Conservation (phyloP, 129 eudicot species). For the Pittosporum tobira region DNA sequence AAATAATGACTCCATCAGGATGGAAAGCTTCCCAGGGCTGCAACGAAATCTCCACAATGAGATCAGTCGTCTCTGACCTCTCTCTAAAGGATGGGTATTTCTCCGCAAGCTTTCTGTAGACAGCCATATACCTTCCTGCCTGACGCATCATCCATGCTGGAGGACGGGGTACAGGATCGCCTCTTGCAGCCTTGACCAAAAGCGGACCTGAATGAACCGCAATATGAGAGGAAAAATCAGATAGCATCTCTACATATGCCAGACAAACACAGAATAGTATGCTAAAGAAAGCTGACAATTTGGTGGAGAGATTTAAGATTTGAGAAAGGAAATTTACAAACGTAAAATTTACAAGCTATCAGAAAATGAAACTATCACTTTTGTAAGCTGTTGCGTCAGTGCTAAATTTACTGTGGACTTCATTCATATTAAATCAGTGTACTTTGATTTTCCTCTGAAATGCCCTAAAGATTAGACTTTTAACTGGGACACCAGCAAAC, state of each 20-base stretch:
- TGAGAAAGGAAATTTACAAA: background rate
- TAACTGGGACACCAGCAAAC: too few relatives aligned
- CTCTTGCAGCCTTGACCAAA: slow-evolving; percentile 87
- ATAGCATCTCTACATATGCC: background rate
- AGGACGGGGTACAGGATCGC: slow-evolving; percentile 74
- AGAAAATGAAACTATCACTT: too few relatives aligned
- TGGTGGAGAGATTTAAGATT: too few relatives aligned
- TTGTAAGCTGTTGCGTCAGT: too few relatives aligned
- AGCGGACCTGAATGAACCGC: slow-evolving; percentile 53
- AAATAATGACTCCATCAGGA: slow-evolving; percentile 94
- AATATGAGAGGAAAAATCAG: slow-evolving; percentile 11
- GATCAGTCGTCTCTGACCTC: slow-evolving; percentile 98
- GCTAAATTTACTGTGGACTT: too few relatives aligned
- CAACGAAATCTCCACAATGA: slow-evolving; percentile 96
- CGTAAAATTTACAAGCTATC: background rate
- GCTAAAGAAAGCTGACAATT: background rate
- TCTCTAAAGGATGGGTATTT: slow-evolving; percentile 93
- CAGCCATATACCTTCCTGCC: slow-evolving; percentile 97
- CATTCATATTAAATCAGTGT: too few relatives aligned
- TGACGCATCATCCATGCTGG: slow-evolving; percentile 99
- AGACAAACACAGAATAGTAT: background rate
- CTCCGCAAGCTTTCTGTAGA: slow-evolving; percentile 92
- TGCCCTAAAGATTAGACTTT: too few relatives aligned
- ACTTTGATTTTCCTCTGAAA: too few relatives aligned
- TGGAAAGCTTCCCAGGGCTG: slow-evolving; percentile 99